Percentiles rank a stretch among this genome's conserved stretches.
phyloP scores from a whole-genome alignment of 2,329 filamentous ascomycete species.

The Sporothrix inflata region DNA sequence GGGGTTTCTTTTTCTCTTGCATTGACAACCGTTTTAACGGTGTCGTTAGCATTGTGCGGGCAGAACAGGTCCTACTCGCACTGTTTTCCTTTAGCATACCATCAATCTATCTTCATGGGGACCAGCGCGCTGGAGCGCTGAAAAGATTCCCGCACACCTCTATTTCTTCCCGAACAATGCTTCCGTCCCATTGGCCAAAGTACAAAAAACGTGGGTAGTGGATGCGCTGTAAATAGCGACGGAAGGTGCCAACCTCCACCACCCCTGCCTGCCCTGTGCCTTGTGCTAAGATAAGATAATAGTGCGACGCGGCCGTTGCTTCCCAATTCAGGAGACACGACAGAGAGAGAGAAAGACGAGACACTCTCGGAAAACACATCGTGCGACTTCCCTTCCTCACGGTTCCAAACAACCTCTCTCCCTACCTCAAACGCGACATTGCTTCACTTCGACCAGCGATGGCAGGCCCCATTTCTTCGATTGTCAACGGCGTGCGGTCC shows the following conservation, averaged over 20 bases:
- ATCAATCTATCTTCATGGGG: slow-evolving; percentile 7
- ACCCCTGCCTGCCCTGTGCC: not conserved
- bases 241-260: not conserved
- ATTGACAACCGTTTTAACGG: not conserved
- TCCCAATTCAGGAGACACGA: not conserved
- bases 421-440: not conserved
- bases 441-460: not conserved
- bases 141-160: not conserved
- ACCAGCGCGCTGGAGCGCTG: not conserved
- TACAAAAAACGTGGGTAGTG: not conserved
- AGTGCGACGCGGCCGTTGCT: slow-evolving; percentile 14
- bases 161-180: not conserved
- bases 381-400: not conserved
- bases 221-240: not conserved
- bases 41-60: not conserved
- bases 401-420: not conserved
- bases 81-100: not conserved
- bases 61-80: not conserved
- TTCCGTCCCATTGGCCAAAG: not conserved
- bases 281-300: slow-evolving; percentile 1
- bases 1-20: not conserved
- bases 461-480: not conserved
- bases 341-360: not conserved
- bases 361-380: not conserved
- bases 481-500: slow-evolving; percentile 24